Conservation (phyloP, 768 basidiomycete genomes). For the Boletellus emodensis region DNA sequence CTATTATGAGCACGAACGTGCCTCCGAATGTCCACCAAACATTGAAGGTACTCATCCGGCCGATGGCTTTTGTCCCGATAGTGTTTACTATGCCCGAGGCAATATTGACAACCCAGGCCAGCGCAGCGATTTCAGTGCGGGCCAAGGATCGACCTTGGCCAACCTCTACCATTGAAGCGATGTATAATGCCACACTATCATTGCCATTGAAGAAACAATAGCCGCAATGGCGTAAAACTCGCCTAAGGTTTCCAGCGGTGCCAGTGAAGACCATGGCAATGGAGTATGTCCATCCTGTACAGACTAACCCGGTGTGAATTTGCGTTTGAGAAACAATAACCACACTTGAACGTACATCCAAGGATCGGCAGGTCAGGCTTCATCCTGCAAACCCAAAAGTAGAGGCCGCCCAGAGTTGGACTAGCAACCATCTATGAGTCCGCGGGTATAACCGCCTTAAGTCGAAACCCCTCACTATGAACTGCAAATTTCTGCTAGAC, state of each 20-base stretch:
- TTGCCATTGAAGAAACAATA: neutral
- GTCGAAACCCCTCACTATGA: conserved; percentile 40
- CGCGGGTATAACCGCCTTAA: neutral
- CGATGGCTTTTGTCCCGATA: conserved; percentile 53
- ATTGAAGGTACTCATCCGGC: conserved; percentile 51
- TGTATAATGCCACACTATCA: conserved; percentile 46
- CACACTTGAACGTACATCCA: conserved; percentile 39
- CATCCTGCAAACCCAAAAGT: conserved; percentile 64
- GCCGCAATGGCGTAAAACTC: neutral
- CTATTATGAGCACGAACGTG: conserved; percentile 52
- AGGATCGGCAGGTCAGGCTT: conserved; percentile 50
- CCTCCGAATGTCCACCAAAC: conserved; percentile 62
- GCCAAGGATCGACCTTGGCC: conserved; percentile 41
- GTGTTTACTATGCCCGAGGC: conserved; percentile 53
- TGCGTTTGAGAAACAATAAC: neutral
- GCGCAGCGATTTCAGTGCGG: conserved; percentile 46
- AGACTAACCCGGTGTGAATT: conserved; percentile 23
- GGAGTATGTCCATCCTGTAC: conserved; percentile 58
- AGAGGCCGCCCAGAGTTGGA: conserved; percentile 55
- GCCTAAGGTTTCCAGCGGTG: conserved; percentile 56
- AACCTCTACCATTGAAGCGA: conserved; percentile 53
- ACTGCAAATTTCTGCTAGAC: conserved; percentile 56
- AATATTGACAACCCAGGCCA: conserved; percentile 58
- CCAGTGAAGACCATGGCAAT: conserved; percentile 59
- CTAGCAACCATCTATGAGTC: conserved; percentile 24